A percentile compares a stretch with the other conserved stretches of the same genome.
Conservation (phyloP, 495 filamentous ascomycete species). For the Staphylotrichum longicolle region DNA sequence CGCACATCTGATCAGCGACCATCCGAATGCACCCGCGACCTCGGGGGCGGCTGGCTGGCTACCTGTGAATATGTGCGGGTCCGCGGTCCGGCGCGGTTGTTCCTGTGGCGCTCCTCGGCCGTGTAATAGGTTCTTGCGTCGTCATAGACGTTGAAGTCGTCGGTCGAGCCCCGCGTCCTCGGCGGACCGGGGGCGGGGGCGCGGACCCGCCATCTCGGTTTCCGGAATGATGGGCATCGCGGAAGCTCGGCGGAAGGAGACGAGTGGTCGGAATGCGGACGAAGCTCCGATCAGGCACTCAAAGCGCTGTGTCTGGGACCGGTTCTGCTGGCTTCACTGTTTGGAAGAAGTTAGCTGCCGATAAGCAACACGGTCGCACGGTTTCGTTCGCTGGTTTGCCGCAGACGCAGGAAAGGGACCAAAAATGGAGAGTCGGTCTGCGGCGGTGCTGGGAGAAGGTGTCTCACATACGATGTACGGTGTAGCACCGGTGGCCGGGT, state of each 20-base stretch:
- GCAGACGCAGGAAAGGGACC: constrained; percentile 2
- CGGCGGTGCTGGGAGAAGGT: constrained; percentile 14
- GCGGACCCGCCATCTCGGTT: constrained; percentile 12
- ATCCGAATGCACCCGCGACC: not conserved
- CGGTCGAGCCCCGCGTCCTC: constrained; percentile 27
- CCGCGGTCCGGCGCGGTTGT: constrained; percentile 40
- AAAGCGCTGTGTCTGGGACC: too few relatives aligned
- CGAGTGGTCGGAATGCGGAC: not conserved
- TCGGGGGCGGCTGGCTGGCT: constrained; percentile 5
- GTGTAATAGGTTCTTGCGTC: constrained; percentile 52
- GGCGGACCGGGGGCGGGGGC: not conserved
- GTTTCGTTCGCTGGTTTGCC: not conserved
- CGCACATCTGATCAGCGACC: constrained; percentile 26
- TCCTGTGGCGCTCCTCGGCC: constrained; percentile 46
- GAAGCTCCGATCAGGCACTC: too few relatives aligned
- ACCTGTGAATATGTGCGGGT: constrained; percentile 51
- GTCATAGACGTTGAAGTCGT: constrained; percentile 45
- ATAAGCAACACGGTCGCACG: not conserved
- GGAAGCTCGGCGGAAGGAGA: constrained; percentile 1
- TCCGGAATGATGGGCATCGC: constrained; percentile 22
- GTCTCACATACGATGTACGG: constrained; percentile 16
- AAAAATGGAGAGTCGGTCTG: not conserved
- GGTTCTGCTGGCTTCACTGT: constrained; percentile 8
- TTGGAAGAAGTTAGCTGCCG: not conserved
- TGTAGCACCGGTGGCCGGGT: constrained; percentile 3